Conservation (phyloP, 2,329 filamentous ascomycete species). For the Diaporthe australafricana region DNA sequence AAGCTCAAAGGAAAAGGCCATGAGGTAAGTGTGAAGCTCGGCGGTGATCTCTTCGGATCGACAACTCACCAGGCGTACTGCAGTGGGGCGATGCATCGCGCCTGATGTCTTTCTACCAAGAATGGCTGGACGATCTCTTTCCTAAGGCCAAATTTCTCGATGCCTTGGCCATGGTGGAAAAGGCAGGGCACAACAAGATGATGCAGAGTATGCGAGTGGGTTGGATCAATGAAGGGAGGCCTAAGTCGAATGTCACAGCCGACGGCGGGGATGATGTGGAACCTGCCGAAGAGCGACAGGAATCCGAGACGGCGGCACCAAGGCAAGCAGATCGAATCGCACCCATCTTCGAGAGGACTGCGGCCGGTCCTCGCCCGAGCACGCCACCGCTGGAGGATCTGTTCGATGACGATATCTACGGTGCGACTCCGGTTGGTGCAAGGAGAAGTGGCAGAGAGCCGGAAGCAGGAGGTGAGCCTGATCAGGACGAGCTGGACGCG, state of each 20-base stretch:
- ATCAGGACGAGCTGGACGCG: conserved; percentile 62
- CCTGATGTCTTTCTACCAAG: conserved; percentile 89
- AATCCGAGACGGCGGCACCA: conserved; percentile 37
- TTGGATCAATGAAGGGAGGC: conserved; percentile 85
- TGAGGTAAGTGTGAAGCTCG: conserved; percentile 68
- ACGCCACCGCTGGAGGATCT: conserved; percentile 51
- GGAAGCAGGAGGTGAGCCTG: conserved; percentile 46
- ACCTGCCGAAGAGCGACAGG: conserved; percentile 31
- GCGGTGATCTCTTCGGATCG: background rate
- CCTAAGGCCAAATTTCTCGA: conserved; percentile 95
- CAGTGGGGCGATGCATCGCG: conserved; percentile 87
- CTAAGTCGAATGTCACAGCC: conserved; percentile 51
- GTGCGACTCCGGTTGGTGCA: conserved; percentile 57
- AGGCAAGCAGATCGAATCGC: conserved; percentile 49
- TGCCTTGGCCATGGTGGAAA: conserved; percentile 90
- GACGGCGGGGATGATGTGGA: conserved; percentile 48
- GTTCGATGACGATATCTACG: conserved; percentile 65
- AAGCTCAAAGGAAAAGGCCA: conserved; percentile 94
- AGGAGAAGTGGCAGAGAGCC: conserved; percentile 23
- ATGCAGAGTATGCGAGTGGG: conserved; percentile 80
- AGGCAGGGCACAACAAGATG: conserved; percentile 85
- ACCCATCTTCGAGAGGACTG: conserved; percentile 51
- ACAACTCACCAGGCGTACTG: background rate
- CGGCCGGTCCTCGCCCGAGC: conserved; percentile 44
- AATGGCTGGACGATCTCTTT: conserved; percentile 97